Percentiles rank a stretch among this genome's conserved stretches.
These are phyloP conservation scores for Xylaria arbuscula DNA, from an alignment of 2,329 filamentous ascomycete genomes.

Conservation along the genomic window DNA sequence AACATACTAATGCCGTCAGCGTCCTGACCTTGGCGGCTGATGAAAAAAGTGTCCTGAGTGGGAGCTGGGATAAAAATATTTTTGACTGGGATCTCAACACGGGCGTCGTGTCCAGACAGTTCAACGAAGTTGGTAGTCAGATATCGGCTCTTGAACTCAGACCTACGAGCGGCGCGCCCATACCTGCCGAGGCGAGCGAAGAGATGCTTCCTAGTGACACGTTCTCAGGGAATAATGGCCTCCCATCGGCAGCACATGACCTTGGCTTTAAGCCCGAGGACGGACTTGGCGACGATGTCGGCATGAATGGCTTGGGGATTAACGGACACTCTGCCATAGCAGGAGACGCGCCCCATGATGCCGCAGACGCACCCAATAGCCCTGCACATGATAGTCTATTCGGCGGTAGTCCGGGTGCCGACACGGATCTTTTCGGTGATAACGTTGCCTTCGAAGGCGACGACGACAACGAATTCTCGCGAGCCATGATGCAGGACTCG, in stretches of 20 bases:
- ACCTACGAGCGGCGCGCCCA: conserved; percentile 77
- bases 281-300: conserved; percentile 51
- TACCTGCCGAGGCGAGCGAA: conserved; percentile 77
- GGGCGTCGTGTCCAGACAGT: conserved; percentile 79
- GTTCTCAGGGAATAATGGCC: conserved; percentile 79
- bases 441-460: conserved; percentile 80
- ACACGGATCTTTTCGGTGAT: conserved; percentile 87
- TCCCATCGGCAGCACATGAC: conserved; percentile 66
- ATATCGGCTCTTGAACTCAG: conserved; percentile 89
- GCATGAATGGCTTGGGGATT: conserved; percentile 49
- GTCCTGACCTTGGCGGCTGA: conserved; percentile 84
- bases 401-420: conserved; percentile 76
- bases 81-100: conserved; percentile 96
- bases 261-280: conserved; percentile 54
- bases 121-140: conserved; percentile 81
- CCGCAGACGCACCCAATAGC: conserved; percentile 71
- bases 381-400: conserved; percentile 85
- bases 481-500: conserved; percentile 69
- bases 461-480: conserved; percentile 84
- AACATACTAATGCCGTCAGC: conserved; percentile 92
- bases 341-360: conserved; percentile 52
- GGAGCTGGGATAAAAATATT: conserved; percentile 95
- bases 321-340: conserved; percentile 50
- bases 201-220: conserved; percentile 72
- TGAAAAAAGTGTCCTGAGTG: conserved; percentile 87